Evolutionary conservation across 1,139 yeast species (phyloP).

Genomic region (Zygoascus meyerae): DNA sequence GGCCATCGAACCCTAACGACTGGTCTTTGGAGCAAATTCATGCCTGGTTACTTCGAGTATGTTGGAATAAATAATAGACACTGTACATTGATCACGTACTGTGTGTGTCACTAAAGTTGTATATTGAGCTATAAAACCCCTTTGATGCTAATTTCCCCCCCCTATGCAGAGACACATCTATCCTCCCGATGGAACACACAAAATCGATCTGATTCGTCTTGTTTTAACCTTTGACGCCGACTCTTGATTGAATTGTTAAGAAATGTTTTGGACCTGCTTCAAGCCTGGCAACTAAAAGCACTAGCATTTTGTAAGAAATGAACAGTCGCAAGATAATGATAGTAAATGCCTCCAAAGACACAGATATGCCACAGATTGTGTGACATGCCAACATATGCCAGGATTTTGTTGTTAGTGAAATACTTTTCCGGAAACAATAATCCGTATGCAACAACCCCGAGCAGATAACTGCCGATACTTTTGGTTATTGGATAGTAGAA

Average conservation of each 20-base stretch:
- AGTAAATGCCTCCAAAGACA: slow-evolving; percentile 80
- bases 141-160: neutral
- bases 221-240: slow-evolving; percentile 5
- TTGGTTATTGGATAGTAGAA: slow-evolving; percentile 60
- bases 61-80: neutral
- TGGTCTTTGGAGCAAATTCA: slow-evolving; percentile 13
- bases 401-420: slow-evolving; percentile 40
- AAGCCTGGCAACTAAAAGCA: slow-evolving; percentile 21
- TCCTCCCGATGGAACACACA: slow-evolving; percentile 13
- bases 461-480: slow-evolving; percentile 65
- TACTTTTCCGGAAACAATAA: slow-evolving; percentile 86
- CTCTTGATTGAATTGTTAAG: neutral
- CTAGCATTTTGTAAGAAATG: slow-evolving; percentile 53
- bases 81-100: neutral
- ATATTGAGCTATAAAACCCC: neutral
- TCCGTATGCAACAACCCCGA: slow-evolving; percentile 86
- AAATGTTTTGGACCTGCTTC: neutral
- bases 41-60: slow-evolving; percentile 7
- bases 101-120: too few species aligned
- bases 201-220: slow-evolving; percentile 12
- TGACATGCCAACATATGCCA: slow-evolving; percentile 79
- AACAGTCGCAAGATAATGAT: slow-evolving; percentile 74
- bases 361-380: slow-evolving; percentile 94
- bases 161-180: slow-evolving; percentile 13
- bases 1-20: slow-evolving; percentile 8